Percentiles rank a stretch among this genome's conserved stretches.
Conservation (phyloP, 179 eudicot species). For the Beta macrorhiza region DNA sequence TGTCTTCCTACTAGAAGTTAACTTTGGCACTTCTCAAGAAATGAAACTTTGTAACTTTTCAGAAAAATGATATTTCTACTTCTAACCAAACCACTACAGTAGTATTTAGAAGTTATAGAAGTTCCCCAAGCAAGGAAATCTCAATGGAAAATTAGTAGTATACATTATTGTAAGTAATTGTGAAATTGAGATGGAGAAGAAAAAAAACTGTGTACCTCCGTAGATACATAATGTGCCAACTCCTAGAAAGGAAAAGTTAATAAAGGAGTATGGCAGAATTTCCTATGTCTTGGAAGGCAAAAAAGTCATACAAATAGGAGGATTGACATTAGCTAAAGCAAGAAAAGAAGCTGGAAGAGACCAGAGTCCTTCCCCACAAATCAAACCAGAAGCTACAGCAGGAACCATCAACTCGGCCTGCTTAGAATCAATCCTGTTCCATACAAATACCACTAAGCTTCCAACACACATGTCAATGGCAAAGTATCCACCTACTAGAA, state of each 20-base stretch:
- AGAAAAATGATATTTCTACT: too few species aligned
- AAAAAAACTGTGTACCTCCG: neutral
- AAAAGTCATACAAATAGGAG: conserved; percentile 84
- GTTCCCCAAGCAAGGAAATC: too few species aligned
- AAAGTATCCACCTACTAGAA: conserved; percentile 63
- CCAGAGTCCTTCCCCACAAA: conserved; percentile 87
- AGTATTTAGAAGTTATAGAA: too few species aligned
- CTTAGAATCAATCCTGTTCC: conserved; percentile 42
- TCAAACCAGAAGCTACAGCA: conserved; percentile 77
- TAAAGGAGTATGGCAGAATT: neutral
- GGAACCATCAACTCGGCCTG: conserved; percentile 68
- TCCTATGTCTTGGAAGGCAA: conserved; percentile 37
- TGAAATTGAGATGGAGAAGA: neutral
- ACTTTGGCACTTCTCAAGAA: too few species aligned
- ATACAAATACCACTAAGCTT: conserved; percentile 54
- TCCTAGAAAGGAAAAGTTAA: too few species aligned
- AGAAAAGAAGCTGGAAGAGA: conserved; percentile 69
- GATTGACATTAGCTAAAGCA: conserved; percentile 57
- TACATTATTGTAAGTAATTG: too few species aligned
- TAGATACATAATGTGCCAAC: too few species aligned
- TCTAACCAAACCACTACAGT: too few species aligned
- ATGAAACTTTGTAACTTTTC: too few species aligned
- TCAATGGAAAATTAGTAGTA: too few species aligned
- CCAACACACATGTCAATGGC: conserved; percentile 75
- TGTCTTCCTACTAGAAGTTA: too few species aligned